These are phyloP conservation scores for Betula pendula DNA, from an alignment of 306 rosid genomes.

Conservation along the genomic window DNA sequence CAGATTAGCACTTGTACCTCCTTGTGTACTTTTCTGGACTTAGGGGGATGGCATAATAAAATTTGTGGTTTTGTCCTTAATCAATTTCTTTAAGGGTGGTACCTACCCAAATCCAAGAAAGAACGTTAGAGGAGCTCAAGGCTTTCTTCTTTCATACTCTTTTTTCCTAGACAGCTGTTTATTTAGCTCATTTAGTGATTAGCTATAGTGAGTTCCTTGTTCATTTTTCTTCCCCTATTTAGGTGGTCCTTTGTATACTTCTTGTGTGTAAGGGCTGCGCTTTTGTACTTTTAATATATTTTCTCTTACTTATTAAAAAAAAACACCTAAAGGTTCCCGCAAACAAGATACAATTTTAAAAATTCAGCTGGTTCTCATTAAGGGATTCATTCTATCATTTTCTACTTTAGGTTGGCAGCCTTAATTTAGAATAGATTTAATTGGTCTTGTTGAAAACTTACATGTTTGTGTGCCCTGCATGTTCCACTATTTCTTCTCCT, in stretches of 20 bases:
- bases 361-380: neutral
- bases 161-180: no score
- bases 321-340: neutral
- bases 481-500: neutral
- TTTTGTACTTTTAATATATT: no score
- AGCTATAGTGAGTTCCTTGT: no score
- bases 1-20: neutral
- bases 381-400: neutral
- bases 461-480: neutral
- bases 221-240: no score
- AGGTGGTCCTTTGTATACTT: no score
- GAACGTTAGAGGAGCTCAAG: no score
- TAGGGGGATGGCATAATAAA: neutral
- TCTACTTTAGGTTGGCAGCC: neutral
- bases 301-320: no score
- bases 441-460: slow-evolving; percentile 4
- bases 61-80: neutral
- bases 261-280: no score
- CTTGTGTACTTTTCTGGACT: neutral
- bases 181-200: no score
- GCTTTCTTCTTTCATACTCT: no score
- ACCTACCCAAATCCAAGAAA: neutral
- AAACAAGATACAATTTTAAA: neutral
- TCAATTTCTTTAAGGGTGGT: slow-evolving; percentile 3
- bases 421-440: no score